A percentile compares a stretch with the other conserved stretches of the same genome.
These are phyloP conservation scores for Saccharomyces uvarum DNA, from an alignment of 1,139 yeast genomes.

Conservation along the genomic window DNA sequence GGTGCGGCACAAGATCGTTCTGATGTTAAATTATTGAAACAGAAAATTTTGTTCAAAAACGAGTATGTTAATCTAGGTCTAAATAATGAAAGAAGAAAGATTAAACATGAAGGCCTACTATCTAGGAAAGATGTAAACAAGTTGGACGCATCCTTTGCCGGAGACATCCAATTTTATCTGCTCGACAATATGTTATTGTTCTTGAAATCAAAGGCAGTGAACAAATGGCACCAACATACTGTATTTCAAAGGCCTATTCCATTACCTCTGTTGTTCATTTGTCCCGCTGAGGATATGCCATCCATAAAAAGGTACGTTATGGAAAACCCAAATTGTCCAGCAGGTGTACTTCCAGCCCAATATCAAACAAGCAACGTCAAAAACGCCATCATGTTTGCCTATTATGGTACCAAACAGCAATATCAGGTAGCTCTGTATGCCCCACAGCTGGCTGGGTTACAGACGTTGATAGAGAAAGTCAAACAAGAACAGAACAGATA, in stretches of 20 bases:
- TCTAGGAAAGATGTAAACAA: conserved; percentile 30
- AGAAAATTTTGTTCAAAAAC: conserved; percentile 66
- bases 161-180: conserved; percentile 68
- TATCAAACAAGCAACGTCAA: conserved; percentile 21
- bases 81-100: conserved; percentile 70
- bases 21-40: conserved; percentile 78
- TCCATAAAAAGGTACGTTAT: conserved; percentile 42
- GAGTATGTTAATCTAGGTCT: conserved; percentile 83
- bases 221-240: conserved; percentile 84
- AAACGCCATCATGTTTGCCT: conserved; percentile 42
- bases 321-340: conserved; percentile 34
- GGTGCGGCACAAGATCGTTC: conserved; percentile 94
- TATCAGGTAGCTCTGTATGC: conserved; percentile 64
- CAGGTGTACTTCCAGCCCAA: conserved; percentile 35
- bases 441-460: conserved; percentile 61
- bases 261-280: conserved; percentile 67
- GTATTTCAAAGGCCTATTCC: conserved; percentile 93
- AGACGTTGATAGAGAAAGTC: conserved; percentile 72
- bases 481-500: conserved; percentile 70
- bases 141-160: conserved; percentile 33
- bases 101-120: conserved; percentile 36
- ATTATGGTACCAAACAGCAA: conserved; percentile 50
- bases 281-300: conserved; percentile 74
- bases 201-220: conserved; percentile 78
- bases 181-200: conserved; percentile 84